Evolutionary conservation across 257 asterid genomes (phyloP).

Genomic region (Voacanga thouarsii): DNA sequence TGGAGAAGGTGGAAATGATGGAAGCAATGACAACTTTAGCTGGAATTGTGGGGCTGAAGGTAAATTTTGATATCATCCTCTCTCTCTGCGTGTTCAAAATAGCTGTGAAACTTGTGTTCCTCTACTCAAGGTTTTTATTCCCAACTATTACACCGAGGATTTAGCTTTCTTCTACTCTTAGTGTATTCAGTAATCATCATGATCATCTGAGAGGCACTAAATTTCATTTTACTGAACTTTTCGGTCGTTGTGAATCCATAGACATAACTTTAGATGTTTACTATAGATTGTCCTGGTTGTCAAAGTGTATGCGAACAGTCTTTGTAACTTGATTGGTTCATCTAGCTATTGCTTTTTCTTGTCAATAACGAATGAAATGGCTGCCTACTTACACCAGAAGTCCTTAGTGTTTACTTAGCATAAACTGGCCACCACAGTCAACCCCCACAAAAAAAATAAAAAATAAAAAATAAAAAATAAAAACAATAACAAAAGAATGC

Average conservation of each 20-base stretch:
- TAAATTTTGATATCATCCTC: conserved; percentile 20
- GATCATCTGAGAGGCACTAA: neutral
- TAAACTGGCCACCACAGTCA: neutral
- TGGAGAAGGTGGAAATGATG: conserved; percentile 98
- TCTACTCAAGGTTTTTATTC: neutral
- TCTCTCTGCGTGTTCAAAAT: neutral
- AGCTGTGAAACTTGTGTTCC: neutral
- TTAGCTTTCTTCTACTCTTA: neutral
- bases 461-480: too few species aligned
- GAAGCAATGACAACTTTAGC: conserved; percentile 88
- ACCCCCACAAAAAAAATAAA: too few species aligned
- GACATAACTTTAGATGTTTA: neutral
- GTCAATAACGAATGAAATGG: neutral
- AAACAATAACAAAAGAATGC: neutral
- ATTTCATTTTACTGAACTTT: neutral
- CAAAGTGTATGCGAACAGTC: neutral
- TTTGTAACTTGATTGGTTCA: neutral
- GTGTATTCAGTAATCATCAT: neutral
- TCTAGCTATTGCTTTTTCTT: neutral
- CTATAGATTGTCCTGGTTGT: neutral
- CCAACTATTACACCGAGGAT: neutral
- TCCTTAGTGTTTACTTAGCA: neutral
- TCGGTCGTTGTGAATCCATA: neutral
- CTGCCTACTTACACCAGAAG: neutral
- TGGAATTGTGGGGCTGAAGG: conserved; percentile 99